Conservation (phyloP, 2,329 filamentous ascomycete species). For the Beauveria medogensis region DNA sequence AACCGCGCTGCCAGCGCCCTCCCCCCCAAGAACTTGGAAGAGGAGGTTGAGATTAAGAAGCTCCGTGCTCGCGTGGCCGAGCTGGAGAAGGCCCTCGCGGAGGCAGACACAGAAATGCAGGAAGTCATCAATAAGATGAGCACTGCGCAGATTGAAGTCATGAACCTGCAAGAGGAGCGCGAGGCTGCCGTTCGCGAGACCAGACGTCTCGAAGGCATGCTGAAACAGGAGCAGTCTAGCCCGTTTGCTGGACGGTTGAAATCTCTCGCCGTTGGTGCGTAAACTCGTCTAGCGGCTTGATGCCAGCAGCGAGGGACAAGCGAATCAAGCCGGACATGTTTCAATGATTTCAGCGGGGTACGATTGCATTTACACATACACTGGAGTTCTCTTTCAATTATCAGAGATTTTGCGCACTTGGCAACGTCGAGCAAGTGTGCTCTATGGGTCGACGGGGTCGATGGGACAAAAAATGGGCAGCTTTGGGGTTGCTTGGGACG, state of each 20-base stretch:
- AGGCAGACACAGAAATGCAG: constrained; percentile 67
- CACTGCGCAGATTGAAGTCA: constrained; percentile 72
- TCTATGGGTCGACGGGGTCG: constrained; percentile 10
- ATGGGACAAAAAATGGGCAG: not conserved
- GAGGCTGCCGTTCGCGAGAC: constrained; percentile 70
- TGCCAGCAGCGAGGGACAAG: constrained; percentile 4
- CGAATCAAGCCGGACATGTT: constrained; percentile 7
- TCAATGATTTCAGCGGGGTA: constrained; percentile 6
- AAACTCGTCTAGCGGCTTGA: constrained; percentile 5
- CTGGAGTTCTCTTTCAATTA: constrained; percentile 25
- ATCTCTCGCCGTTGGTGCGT: constrained; percentile 22
- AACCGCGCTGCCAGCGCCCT: constrained; percentile 35
- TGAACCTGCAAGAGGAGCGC: constrained; percentile 66
- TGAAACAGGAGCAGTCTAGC: constrained; percentile 56
- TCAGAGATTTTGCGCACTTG: constrained; percentile 3
- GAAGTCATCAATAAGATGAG: constrained; percentile 76
- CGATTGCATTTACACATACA: constrained; percentile 28
- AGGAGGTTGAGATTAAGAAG: constrained; percentile 65
- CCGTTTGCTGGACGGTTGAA: constrained; percentile 32
- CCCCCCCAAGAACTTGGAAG: constrained; percentile 58
- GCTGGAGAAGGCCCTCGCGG: constrained; percentile 63
- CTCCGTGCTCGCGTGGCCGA: constrained; percentile 74
- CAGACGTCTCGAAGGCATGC: constrained; percentile 56
- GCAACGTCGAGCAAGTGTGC: not conserved
- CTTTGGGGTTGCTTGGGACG: constrained; percentile 2